Base-by-base conservation (phyloP, 2,329 filamentous ascomycete genomes). In the Xylariales sp. region DNA sequence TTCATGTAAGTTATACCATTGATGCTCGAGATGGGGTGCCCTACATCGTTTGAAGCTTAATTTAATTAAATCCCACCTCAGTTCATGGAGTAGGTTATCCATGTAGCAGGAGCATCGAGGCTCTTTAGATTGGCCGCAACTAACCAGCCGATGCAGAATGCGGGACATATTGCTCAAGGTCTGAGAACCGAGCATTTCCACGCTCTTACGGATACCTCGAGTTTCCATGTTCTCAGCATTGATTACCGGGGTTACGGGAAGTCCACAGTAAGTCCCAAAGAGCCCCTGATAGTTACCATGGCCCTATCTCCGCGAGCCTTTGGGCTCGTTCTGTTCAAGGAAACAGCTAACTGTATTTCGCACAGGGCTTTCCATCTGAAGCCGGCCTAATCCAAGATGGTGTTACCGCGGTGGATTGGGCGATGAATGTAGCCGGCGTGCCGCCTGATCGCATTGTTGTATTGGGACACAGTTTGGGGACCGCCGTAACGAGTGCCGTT, bases 211-310 rank as follows among this genome's bases (percentile, higher is more conserved):
- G 87, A 91, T 60, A 89, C 90, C 2, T 91, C 91, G 1, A 87
- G 86, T 0, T 89, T 94, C 62, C 94, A 97, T 76, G 87, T 97
- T 52, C 83, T 97, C n/a, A 88, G 93, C 46, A 89, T 97, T 74
- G 94, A 97, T 82, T 97, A 97, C 80, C 91, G 94, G 18, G 94
- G 94, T 6, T 97, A 93, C 73, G 94, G 94, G 0, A 85, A 88
- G 46, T 96, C 92, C 8, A 93, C 90, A 0, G 68, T 69, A 62
- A 1, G 54, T n/a, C 8, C 30, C 16, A 6, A 6, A 23, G 9
- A 28, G 7, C 30, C 28, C 18, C 43, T 52, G 23, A 23, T 23
- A 23, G 23, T 23, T 55, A 5, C 1, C 32, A 34, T 34, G 5
- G 9, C 16, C 8, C 36, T 3, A 7, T 50, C 48, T n/a, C 34